Evolutionary conservation across 164 flowering plant genomes (phyloP), one percentile per base, ranked within the genome.

Genomic region (Chimonanthus praecox): DNA sequence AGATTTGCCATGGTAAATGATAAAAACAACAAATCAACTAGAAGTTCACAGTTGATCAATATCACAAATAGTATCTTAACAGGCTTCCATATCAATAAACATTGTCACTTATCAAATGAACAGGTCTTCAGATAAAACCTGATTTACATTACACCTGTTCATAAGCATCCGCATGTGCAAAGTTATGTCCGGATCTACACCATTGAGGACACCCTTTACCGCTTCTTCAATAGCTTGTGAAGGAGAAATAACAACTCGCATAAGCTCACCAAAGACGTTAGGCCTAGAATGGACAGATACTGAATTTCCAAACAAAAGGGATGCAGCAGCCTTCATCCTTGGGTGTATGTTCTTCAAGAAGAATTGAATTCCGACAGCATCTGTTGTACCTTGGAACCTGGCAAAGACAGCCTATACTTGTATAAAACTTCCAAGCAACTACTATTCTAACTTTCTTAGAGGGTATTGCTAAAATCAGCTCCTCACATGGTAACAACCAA

Each of bases 141-240:
- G 2, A 33, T 33, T 33, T 33, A 4, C 5, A 71, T 50, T 54
- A 7, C 85, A 96, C 99, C 92, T 88, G 76, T 87, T 94, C 88
- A 78, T 89, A 71, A 90, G 90, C 99, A 96, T 93, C 58, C 99
- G 87, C 99, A 92, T 92, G 80, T 94, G 98, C 83, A 96, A 73
- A 18, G 90, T 77, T 71, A 96, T 80, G 82, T 94, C 90, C 72
- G 97, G 98, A 78, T 89, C 94, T 8, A 13, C 49, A 74, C 83
- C 84, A 67, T 78, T 71, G 73, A 92, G 85, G 77, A 88, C 97
- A 94, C 92, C 88, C 61, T 88, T 81, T 33, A 96, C 92, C 50
- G 95, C 98, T 79, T 83, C 86, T 81, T 86, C 83, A 71, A 96
- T 88, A 82, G 82, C 84, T 76, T 78, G 72, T 47, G 95, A 86